Conservation (phyloP, 1,284 basidiomycete genomes). For the Ustilago vetiveriae region DNA sequence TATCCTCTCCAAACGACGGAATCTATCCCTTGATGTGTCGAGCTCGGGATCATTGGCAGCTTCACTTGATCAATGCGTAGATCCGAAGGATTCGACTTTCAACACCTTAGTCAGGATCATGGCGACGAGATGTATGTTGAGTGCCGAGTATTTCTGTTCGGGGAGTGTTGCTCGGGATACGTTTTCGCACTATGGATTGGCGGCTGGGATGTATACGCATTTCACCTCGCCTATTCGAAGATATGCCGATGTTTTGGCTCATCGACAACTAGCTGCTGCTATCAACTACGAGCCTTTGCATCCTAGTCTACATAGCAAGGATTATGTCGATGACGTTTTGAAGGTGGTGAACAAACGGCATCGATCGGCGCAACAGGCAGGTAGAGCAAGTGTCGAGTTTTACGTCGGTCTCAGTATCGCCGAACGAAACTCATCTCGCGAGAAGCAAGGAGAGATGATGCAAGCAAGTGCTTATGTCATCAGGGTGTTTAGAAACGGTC, state of each 20-base stretch:
- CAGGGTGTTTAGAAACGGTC: constrained; percentile 89
- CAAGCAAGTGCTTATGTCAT: constrained; percentile 82
- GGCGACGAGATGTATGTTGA: constrained; percentile 98
- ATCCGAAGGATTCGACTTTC: constrained; percentile 75
- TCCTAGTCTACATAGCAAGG: constrained; percentile 84
- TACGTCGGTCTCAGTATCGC: constrained; percentile 89
- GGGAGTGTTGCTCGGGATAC: constrained; percentile 91
- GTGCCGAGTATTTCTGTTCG: constrained; percentile 97
- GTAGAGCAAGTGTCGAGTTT: constrained; percentile 94
- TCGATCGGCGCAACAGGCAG: constrained; percentile 95
- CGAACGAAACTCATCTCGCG: constrained; percentile 68
- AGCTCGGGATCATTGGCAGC: constrained; percentile 89
- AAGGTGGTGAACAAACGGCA: constrained; percentile 91
- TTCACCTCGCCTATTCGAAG: constrained; percentile 74
- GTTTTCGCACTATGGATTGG: constrained; percentile 96
- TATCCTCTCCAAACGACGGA: constrained; percentile 85
- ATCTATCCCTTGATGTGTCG: constrained; percentile 87
- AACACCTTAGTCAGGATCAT: constrained; percentile 98
- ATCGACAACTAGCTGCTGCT: constrained; percentile 90
- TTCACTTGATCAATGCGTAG: constrained; percentile 87
- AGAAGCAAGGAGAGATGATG: constrained; percentile 32
- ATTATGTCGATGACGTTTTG: constrained; percentile 86
- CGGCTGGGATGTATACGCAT: constrained; percentile 96
- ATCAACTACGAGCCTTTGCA: constrained; percentile 87
- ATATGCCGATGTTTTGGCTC: constrained; percentile 83